A percentile compares a stretch with the other conserved stretches of the same genome.
Conservation (phyloP, 2,329 filamentous ascomycete species). For the Aureobasidium sp. region DNA sequence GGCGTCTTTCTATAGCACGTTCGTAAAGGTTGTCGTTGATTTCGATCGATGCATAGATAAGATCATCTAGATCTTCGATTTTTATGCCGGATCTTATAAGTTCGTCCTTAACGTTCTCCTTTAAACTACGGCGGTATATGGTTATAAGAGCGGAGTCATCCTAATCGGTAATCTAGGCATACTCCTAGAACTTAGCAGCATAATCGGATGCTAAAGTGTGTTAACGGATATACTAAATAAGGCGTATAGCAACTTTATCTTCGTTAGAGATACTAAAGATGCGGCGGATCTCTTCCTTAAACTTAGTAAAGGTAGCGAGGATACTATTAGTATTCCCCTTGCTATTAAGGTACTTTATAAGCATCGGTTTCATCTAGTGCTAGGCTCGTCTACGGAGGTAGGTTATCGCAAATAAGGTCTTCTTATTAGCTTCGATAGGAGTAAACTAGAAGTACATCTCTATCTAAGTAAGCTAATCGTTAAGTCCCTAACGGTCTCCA, state of each 20-base stretch:
- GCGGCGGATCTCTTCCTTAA: too few relatives aligned
- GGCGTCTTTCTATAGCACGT: neutral
- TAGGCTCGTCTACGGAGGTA: neutral
- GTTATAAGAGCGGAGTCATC: too few relatives aligned
- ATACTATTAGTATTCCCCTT: neutral
- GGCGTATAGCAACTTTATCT: too few relatives aligned
- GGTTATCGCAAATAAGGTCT: neutral
- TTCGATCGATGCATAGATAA: neutral
- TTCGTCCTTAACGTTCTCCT: neutral
- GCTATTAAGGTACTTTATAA: neutral
- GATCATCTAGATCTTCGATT: neutral
- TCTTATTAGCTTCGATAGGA: neutral
- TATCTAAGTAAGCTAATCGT: neutral
- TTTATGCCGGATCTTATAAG: neutral
- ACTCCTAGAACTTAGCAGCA: too few relatives aligned
- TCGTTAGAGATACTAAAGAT: too few relatives aligned
- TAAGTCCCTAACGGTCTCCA: neutral
- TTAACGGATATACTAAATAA: too few relatives aligned
- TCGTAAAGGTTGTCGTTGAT: neutral
- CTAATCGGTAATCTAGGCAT: too few relatives aligned
- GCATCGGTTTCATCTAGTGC: slow-evolving; percentile 1
- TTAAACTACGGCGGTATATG: neutral
- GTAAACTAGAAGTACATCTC: neutral
- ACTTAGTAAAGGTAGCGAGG: neutral
- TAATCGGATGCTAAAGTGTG: too few relatives aligned